Percentiles rank a stretch among this genome's conserved stretches.
phyloP scores from a whole-genome alignment of 768 basidiomycete species.

The Hortiboletus campestris region DNA sequence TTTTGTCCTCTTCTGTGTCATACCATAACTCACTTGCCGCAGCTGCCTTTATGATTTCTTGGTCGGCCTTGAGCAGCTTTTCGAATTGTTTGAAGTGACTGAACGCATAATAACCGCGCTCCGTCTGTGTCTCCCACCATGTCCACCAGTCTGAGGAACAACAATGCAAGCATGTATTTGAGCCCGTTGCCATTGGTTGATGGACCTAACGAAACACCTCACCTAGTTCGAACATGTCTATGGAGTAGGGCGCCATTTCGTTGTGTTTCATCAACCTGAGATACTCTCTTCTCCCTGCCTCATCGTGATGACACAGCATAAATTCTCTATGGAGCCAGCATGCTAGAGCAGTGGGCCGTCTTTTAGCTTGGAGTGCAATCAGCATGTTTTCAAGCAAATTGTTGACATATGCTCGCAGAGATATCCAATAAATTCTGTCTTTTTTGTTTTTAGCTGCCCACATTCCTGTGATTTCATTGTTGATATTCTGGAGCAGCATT shows the following conservation, averaged over 20 bases:
- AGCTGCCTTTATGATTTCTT: background rate
- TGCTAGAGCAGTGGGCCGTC: background rate
- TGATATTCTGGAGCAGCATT: background rate
- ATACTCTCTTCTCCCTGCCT: background rate
- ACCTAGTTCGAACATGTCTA: background rate
- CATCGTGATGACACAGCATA: slow-evolving; percentile 1
- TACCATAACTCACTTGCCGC: background rate
- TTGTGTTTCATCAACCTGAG: background rate
- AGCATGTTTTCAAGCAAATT: background rate
- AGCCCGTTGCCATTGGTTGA: too few relatives aligned
- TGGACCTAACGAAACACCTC: background rate
- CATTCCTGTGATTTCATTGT: background rate
- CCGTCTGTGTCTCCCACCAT: background rate
- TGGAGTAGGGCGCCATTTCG: background rate
- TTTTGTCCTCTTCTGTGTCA: background rate
- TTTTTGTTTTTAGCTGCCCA: background rate
- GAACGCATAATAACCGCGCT: background rate
- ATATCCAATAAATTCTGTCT: slow-evolving; percentile 3
- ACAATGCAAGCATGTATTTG: too few relatives aligned
- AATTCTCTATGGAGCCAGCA: slow-evolving; percentile 11
- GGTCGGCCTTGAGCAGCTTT: background rate
- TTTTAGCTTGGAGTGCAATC: background rate
- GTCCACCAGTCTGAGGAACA: background rate
- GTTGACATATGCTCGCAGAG: background rate
- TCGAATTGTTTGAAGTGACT: background rate